Conservation (phyloP, 78 protist species). For the Dictyostelium discoideum region DNA sequence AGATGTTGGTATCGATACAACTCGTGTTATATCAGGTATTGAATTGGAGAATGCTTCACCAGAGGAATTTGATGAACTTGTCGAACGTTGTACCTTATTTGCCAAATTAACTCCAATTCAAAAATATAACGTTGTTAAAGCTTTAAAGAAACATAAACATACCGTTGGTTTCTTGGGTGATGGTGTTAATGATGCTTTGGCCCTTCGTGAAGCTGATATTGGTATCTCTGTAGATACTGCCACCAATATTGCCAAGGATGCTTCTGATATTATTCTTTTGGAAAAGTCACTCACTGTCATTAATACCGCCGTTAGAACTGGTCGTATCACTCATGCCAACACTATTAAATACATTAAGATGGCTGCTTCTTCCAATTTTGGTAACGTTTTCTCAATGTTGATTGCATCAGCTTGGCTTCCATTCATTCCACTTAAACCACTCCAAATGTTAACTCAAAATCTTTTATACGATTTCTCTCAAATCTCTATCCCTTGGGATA, state of each 20-base stretch:
- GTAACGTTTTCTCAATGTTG: slow-evolving; percentile 75
- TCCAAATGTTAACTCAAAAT: slow-evolving; percentile 71
- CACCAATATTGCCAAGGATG: slow-evolving; percentile 77
- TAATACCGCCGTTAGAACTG: slow-evolving; percentile 62
- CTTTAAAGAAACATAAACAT: slow-evolving; percentile 55
- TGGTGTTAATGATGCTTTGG: slow-evolving; percentile 82
- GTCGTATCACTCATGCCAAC: slow-evolving; percentile 80
- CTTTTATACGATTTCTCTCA: slow-evolving; percentile 73
- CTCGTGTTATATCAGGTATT: slow-evolving; percentile 56
- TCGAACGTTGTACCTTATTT: slow-evolving; percentile 57
- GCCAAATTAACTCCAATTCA: slow-evolving; percentile 77
- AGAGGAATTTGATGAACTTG: slow-evolving; percentile 54
- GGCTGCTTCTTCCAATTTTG: slow-evolving; percentile 82
- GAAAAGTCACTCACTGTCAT: slow-evolving; percentile 72
- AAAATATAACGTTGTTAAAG: slow-evolving; percentile 80
- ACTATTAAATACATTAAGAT: slow-evolving; percentile 77
- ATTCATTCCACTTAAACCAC: slow-evolving; percentile 75
- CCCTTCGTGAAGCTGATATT: slow-evolving; percentile 78
- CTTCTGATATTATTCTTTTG: slow-evolving; percentile 76
- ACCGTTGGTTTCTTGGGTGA: slow-evolving; percentile 84
- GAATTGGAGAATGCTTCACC: slow-evolving; percentile 39
- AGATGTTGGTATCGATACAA: slow-evolving; percentile 73
- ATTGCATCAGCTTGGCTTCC: slow-evolving; percentile 79
- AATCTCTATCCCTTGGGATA: slow-evolving; percentile 78
- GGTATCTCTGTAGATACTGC: slow-evolving; percentile 84